Evolutionary conservation across 345 rosid genomes (phyloP).

Genomic region (Rhodamnia argentea): DNA sequence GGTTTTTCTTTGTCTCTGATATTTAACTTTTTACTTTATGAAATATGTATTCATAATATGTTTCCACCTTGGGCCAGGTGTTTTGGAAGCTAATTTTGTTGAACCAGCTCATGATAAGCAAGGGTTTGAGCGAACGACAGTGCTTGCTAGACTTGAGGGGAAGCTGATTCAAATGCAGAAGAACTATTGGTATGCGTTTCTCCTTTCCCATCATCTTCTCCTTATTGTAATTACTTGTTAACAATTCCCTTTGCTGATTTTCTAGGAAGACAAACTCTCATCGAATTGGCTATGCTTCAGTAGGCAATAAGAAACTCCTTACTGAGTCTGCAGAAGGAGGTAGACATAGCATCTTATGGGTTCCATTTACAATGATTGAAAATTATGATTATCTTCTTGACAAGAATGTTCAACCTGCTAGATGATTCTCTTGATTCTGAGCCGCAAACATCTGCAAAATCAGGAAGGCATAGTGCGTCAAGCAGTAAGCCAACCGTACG

Average conservation of each 20-base stretch:
- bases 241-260: background rate
- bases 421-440: constrained; percentile 38
- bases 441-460: constrained; percentile 8
- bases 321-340: constrained; percentile 31
- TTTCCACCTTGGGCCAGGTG: constrained; percentile 37
- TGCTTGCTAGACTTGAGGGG: constrained; percentile 76
- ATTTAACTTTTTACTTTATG: background rate
- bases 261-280: constrained; percentile 60
- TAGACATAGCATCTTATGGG: constrained; percentile 1
- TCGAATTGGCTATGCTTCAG: constrained; percentile 70
- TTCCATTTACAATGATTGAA: background rate
- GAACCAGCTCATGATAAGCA: constrained; percentile 99
- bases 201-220: background rate
- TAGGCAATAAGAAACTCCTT: constrained; percentile 26
- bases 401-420: constrained; percentile 8
- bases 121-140: constrained; percentile 88
- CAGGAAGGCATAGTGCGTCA: constrained; percentile 13
- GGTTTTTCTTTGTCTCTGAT: constrained; percentile 27
- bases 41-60: constrained; percentile 1
- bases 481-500: constrained; percentile 11
- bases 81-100: constrained; percentile 87
- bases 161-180: constrained; percentile 80
- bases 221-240: background rate
- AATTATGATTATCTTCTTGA: background rate
- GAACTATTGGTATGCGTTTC: constrained; percentile 50